These are phyloP conservation scores for Colletotrichum destructivum DNA, from an alignment of 2,329 filamentous ascomycete genomes.

Conservation along the genomic window DNA sequence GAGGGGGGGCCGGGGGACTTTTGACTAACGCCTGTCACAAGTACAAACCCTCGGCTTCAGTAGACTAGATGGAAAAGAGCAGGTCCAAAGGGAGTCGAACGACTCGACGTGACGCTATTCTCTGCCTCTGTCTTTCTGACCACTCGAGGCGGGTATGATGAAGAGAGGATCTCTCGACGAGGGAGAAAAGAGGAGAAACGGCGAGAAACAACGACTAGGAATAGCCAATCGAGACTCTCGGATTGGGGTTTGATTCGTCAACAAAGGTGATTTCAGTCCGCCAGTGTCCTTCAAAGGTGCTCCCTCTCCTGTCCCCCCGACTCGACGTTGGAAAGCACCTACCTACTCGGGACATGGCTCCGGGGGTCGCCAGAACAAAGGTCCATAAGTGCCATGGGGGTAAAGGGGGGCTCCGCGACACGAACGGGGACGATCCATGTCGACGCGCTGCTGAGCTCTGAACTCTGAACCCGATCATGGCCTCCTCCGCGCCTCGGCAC, in stretches of 20 bases:
- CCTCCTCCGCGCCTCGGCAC: conserved; percentile 27
- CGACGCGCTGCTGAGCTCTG: background rate
- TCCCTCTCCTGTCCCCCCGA: background rate
- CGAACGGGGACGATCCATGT: conserved; percentile 24
- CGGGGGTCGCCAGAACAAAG: conserved; percentile 27
- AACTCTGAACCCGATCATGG: no score
- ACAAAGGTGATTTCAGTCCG: background rate
- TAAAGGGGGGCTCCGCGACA: conserved; percentile 16
- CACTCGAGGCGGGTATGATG: conserved; percentile 15
- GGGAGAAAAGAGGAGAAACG: background rate
- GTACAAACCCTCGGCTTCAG: conserved; percentile 8
- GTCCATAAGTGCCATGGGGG: conserved; percentile 9
- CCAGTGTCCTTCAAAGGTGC: background rate
- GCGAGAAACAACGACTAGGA: conserved; percentile 5
- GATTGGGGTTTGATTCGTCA: background rate
- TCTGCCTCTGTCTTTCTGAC: background rate
- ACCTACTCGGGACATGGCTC: conserved; percentile 41
- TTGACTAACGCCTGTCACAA: conserved; percentile 27
- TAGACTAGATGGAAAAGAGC: conserved; percentile 38
- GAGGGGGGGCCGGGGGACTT: conserved; percentile 13
- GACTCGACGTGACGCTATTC: conserved; percentile 14
- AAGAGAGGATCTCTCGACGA: conserved; percentile 11
- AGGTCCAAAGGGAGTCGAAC: conserved; percentile 22
- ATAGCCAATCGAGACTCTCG: conserved; percentile 8
- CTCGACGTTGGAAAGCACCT: conserved; percentile 36